These are phyloP conservation scores for Fennellomyces sp. DNA, from an alignment of 371 early-diverging fungal species.

Conservation along the genomic window DNA sequence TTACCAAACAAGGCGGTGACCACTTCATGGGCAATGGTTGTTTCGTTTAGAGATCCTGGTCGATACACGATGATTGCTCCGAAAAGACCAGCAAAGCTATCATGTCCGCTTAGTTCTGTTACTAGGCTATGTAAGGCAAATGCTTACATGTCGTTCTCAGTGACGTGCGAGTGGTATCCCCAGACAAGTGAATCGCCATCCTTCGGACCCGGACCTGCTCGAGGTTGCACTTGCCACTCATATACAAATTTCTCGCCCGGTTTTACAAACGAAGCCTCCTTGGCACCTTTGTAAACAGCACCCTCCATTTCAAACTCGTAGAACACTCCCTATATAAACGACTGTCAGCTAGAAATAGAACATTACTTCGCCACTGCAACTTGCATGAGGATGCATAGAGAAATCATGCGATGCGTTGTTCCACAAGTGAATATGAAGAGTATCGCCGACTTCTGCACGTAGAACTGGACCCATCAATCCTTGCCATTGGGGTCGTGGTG, in stretches of 20 bases:
- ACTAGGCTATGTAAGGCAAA: neutral
- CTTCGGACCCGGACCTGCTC: conserved; percentile 49
- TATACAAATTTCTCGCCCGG: conserved; percentile 47
- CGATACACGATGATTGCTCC: conserved; percentile 48
- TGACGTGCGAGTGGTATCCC: conserved; percentile 58
- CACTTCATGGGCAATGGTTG: conserved; percentile 24
- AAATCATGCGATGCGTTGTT: conserved; percentile 39
- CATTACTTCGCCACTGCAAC: too few relatives aligned
- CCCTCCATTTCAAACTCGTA: conserved; percentile 58
- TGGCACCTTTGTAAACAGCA: conserved; percentile 43
- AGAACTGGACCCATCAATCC: conserved; percentile 54
- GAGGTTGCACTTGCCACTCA: conserved; percentile 44
- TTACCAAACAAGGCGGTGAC: conserved; percentile 45
- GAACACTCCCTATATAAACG: conserved; percentile 39
- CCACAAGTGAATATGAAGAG: conserved; percentile 44
- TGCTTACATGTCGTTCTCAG: conserved; percentile 44
- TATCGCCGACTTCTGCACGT: conserved; percentile 54
- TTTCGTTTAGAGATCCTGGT: conserved; percentile 30
- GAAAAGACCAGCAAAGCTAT: conserved; percentile 48
- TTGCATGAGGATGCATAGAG: conserved; percentile 58
- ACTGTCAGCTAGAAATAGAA: neutral
- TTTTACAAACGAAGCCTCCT: conserved; percentile 23
- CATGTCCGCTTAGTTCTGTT: neutral
- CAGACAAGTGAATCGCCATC: conserved; percentile 48
- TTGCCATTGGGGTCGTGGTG: conserved; percentile 37